These are phyloP conservation scores for Suillus luteus DNA, from an alignment of 768 basidiomycete genomes.

Conservation along the genomic window DNA sequence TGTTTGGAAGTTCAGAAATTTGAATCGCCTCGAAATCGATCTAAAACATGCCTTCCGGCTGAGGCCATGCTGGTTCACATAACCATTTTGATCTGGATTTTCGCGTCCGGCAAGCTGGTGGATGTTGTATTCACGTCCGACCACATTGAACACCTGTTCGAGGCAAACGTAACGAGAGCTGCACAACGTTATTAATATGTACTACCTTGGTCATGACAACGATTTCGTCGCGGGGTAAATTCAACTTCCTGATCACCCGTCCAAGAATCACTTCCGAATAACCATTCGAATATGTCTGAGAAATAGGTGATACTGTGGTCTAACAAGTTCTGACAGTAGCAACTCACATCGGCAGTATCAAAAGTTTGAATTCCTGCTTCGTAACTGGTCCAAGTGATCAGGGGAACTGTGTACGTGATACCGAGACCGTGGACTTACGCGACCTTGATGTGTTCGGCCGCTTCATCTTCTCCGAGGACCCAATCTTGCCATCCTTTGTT, in stretches of 20 bases:
- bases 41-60: conserved; percentile 39
- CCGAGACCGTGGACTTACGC: conserved; percentile 37
- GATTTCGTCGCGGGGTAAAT: conserved; percentile 72
- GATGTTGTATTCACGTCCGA: conserved; percentile 22
- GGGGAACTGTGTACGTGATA: neutral
- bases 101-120: conserved; percentile 19
- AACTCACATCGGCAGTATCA: conserved; percentile 36
- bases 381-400: conserved; percentile 25
- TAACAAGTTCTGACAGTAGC: neutral
- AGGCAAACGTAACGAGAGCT: neutral
- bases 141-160: conserved; percentile 45
- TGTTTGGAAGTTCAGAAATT: conserved; percentile 20
- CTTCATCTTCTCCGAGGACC: conserved; percentile 50
- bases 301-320: neutral
- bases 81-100: conserved; percentile 41
- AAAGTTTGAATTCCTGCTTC: conserved; percentile 39
- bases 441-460: conserved; percentile 46
- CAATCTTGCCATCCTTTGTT: conserved; percentile 53
- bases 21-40: conserved; percentile 3
- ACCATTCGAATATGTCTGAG: conserved; percentile 65
- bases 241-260: conserved; percentile 65
- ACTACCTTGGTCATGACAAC: conserved; percentile 76
- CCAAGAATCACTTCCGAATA: conserved; percentile 67
- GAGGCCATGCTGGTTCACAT: conserved; percentile 49
- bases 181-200: neutral